Conservation (phyloP, 805 yeast species). For the Saturnispora bothae region DNA sequence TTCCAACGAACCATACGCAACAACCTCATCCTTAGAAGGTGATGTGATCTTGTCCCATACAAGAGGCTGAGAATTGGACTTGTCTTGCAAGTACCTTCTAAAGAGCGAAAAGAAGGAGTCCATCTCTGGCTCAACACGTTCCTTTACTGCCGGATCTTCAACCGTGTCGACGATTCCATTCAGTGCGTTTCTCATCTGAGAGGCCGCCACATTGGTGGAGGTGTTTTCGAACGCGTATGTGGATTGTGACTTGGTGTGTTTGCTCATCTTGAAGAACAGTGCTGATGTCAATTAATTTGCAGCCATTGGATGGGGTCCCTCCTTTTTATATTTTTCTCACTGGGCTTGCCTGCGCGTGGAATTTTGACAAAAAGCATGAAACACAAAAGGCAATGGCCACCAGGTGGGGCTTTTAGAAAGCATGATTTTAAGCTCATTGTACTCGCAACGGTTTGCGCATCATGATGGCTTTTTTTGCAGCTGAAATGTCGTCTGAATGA, state of each 20-base stretch:
- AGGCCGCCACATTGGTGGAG: conserved; percentile 89
- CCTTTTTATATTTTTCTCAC: too few relatives aligned
- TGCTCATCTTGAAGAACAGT: too few relatives aligned
- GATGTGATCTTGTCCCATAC: conserved; percentile 96
- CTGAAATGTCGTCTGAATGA: too few relatives aligned
- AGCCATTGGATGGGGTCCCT: too few relatives aligned
- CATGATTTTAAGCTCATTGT: too few relatives aligned
- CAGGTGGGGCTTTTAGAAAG: too few relatives aligned
- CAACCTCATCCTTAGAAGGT: conserved; percentile 83
- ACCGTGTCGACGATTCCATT: conserved; percentile 84
- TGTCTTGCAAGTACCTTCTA: conserved; percentile 84
- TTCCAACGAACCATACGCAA: conserved; percentile 51
- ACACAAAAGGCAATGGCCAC: too few relatives aligned
- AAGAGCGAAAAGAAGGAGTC: conserved; percentile 88
- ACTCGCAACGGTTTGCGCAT: too few relatives aligned
- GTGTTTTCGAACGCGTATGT: conserved; percentile 90
- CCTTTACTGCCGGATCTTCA: conserved; percentile 35
- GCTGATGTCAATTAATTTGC: too few relatives aligned
- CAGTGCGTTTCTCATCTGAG: conserved; percentile 94
- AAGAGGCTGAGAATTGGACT: conserved; percentile 72
- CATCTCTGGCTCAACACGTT: conserved; percentile 78
- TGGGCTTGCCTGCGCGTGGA: too few relatives aligned
- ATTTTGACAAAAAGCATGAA: too few relatives aligned
- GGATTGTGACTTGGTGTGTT: conserved; percentile 62
- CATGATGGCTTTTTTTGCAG: too few relatives aligned